phyloP scores from a whole-genome alignment of 768 basidiomycete genomes.

The Lactarius tabidus region DNA sequence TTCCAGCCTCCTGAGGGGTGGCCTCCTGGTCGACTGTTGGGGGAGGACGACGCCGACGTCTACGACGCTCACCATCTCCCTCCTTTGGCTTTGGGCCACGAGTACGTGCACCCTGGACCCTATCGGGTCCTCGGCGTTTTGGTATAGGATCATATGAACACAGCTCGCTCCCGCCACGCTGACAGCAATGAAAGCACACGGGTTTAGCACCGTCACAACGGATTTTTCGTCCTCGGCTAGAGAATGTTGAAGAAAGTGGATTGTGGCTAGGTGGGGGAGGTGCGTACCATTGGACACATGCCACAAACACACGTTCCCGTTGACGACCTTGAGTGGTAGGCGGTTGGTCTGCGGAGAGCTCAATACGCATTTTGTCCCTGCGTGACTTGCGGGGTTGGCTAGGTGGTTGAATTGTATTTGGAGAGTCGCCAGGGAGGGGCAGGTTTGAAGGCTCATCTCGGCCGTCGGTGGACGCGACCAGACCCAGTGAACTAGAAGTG shows the following conservation, averaged over 20 bases:
- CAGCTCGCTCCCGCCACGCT: slow-evolving; percentile 39
- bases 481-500: slow-evolving; percentile 1
- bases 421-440: not conserved
- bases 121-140: slow-evolving; percentile 79
- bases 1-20: slow-evolving; percentile 1
- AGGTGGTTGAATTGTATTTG: not conserved
- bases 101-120: slow-evolving; percentile 73
- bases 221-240: slow-evolving; percentile 72
- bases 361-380: slow-evolving; percentile 47
- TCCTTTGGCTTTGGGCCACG: slow-evolving; percentile 44
- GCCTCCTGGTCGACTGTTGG: slow-evolving; percentile 4
- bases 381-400: slow-evolving; percentile 9
- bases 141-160: slow-evolving; percentile 70
- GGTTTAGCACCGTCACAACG: slow-evolving; percentile 82
- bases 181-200: slow-evolving; percentile 66
- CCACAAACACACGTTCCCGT: slow-evolving; percentile 70
- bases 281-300: slow-evolving; percentile 71
- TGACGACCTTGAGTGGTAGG: slow-evolving; percentile 79
- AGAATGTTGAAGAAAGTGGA: not conserved
- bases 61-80: slow-evolving; percentile 31
- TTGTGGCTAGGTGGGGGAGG: slow-evolving; percentile 11
- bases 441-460: not conserved
- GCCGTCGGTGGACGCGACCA: slow-evolving; percentile 3
- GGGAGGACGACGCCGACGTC: slow-evolving; percentile 25
- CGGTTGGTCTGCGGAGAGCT: slow-evolving; percentile 71